Evolutionary conservation across 306 rosid genomes (phyloP).

Genomic region (Trichosanthes cucumerina): DNA sequence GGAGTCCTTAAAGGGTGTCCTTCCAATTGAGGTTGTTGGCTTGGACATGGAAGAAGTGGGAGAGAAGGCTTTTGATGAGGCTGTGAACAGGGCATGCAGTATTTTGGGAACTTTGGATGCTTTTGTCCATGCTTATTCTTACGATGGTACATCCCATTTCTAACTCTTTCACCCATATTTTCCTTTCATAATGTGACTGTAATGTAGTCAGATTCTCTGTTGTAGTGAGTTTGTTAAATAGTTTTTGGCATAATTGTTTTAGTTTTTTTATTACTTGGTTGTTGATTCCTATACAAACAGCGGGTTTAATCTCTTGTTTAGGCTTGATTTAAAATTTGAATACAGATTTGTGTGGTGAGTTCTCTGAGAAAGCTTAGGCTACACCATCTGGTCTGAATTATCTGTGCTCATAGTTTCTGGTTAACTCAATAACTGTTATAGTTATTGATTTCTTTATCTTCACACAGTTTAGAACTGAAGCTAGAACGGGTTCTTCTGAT

Average conservation of each 20-base stretch:
- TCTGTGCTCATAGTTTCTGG: neutral
- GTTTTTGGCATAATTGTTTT: no score
- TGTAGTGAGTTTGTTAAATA: no score
- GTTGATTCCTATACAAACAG: no score
- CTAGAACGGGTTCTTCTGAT: neutral
- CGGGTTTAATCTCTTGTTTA: neutral
- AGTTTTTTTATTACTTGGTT: no score
- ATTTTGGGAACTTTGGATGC: constrained; percentile 59
- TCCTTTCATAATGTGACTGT: neutral
- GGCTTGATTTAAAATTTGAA: neutral
- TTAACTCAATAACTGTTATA: neutral
- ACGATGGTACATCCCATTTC: constrained; percentile 39
- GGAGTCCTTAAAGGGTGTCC: constrained; percentile 20
- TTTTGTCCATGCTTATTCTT: constrained; percentile 55
- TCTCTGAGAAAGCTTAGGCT: neutral
- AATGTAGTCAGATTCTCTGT: no score
- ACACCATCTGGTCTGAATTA: no score
- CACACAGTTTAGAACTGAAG: neutral
- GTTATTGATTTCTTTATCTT: neutral
- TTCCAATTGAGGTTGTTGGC: constrained; percentile 41
- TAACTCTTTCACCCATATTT: neutral
- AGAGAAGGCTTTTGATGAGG: constrained; percentile 36
- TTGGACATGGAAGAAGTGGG: constrained; percentile 44
- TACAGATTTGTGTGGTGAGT: neutral
- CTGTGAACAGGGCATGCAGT: constrained; percentile 48